Base-by-base conservation (phyloP, 257 asterid species). In the Solanum peruvianum region DNA sequence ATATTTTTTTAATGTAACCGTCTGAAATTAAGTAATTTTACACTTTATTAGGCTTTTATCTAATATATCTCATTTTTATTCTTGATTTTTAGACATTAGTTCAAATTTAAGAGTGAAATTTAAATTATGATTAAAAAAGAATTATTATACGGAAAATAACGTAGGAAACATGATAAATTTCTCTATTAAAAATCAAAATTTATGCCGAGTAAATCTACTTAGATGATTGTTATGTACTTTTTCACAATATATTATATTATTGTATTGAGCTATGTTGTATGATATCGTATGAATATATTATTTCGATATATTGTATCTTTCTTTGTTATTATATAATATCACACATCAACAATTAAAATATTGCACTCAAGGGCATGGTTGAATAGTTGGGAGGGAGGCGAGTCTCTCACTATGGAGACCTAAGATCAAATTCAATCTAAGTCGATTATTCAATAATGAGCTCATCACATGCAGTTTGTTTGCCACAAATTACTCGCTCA, bases 241-340 rank as follows among this genome's bases (percentile, higher is more conserved):
- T 18, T 56, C 5, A 56, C 7, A 56, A 56, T 56, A 6, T 56
- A 56, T 56, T 18, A 18, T 56, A 56, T 49, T 49, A 49, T 49
- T 49, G 8, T 49, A 5, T 49, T 49, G 60, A 49, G 9, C 9
- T 15, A 49, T 15, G 2, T 15, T 49, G 16, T 49, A 49, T 49
- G 21, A 20, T 52, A 52, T 52, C 3, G 23, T 6, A 52, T 52
- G 9, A 49, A 6, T 49, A 16, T 16, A 49, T 15, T 7, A 15
- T 49, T 49, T 52, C 3, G 0, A 52, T 15, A 52, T 6, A 52
- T 0, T 0, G 0, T 52, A 52, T 52, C 9, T 0, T 2, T 52
- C 1, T 16, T 52, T 9, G 2, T 52, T 16, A 52, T 52, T 52
- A 16, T 16, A 16, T 52, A 52, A 15, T 52, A 2, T 52, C 2